These are phyloP conservation scores for Rhodosporidiobolus odoratus DNA, from an alignment of 768 basidiomycete genomes.

Conservation along the genomic window DNA sequence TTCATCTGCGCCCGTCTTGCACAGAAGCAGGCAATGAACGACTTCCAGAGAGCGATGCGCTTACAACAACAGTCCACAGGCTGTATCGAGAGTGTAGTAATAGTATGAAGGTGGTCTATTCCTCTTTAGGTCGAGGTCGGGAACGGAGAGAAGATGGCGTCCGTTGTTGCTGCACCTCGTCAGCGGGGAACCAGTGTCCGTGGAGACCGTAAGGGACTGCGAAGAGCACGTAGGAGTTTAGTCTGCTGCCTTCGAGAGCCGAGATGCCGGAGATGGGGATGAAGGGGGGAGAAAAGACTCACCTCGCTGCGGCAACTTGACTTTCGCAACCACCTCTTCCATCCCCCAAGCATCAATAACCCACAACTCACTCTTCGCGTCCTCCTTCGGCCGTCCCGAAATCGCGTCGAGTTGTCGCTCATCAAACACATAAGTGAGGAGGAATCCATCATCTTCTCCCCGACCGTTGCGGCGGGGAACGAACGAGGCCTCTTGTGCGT, in stretches of 20 bases:
- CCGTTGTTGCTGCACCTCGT: conserved; percentile 37
- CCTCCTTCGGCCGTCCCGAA: conserved; percentile 42
- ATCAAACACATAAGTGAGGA: conserved; percentile 49
- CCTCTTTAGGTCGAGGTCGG: neutral
- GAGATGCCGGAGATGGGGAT: neutral
- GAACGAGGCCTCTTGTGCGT: conserved; percentile 48
- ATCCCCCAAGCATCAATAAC: conserved; percentile 48
- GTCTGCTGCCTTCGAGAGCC: too few species aligned
- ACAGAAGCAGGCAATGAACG: too few species aligned
- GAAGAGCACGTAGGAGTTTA: fast-evolving
- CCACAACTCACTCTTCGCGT: conserved; percentile 48
- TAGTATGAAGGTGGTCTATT: neutral
- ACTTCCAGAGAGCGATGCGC: too few species aligned
- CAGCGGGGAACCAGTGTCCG: conserved; percentile 40
- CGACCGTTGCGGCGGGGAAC: conserved; percentile 41
- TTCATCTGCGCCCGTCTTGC: too few species aligned
- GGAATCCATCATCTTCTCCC: conserved; percentile 48
- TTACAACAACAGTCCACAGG: too few species aligned
- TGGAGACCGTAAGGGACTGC: conserved; percentile 43
- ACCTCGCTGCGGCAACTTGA: conserved; percentile 41
- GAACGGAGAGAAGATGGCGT: neutral
- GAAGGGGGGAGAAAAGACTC: neutral
- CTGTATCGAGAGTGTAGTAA: too few species aligned
- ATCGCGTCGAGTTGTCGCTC: conserved; percentile 43
- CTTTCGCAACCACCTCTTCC: conserved; percentile 42